phyloP scores from a whole-genome alignment of 108 stramenopile species.

The Stephanodiscus minutulus region DNA sequence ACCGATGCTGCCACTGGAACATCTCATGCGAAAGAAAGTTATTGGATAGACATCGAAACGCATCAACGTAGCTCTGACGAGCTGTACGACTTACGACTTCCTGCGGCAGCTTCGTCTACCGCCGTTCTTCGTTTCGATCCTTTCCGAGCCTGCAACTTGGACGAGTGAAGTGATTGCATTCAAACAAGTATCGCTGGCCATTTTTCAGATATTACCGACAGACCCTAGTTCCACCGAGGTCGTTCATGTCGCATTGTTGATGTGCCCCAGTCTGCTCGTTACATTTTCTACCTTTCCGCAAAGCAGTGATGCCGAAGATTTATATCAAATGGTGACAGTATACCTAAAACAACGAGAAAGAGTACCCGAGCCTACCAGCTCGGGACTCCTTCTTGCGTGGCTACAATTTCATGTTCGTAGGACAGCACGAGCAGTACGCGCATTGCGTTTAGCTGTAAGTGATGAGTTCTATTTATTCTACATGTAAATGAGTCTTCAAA shows the following conservation, averaged over 20 bases:
- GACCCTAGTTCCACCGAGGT: slow-evolving; percentile 42
- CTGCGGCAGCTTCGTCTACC: slow-evolving; percentile 49
- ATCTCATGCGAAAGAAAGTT: slow-evolving; percentile 30
- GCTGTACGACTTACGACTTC: slow-evolving; percentile 45
- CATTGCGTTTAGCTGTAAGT: slow-evolving; percentile 38
- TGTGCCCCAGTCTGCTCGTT: slow-evolving; percentile 47
- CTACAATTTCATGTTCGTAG: slow-evolving; percentile 55
- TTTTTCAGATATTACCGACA: slow-evolving; percentile 53
- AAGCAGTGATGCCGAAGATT: slow-evolving; percentile 23
- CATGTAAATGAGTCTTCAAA: neutral
- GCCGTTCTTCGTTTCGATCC: slow-evolving; percentile 44
- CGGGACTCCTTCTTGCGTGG: slow-evolving; percentile 53
- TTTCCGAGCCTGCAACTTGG: slow-evolving; percentile 52
- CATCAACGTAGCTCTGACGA: slow-evolving; percentile 39
- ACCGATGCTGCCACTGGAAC: neutral
- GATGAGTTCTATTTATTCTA: neutral
- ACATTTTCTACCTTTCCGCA: slow-evolving; percentile 53
- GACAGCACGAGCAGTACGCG: slow-evolving; percentile 49
- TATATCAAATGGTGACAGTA: slow-evolving; percentile 34
- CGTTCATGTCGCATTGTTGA: slow-evolving; percentile 48
- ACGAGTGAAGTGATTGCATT: slow-evolving; percentile 53
- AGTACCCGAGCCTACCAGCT: slow-evolving; percentile 39
- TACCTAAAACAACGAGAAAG: slow-evolving; percentile 53
- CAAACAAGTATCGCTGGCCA: slow-evolving; percentile 34
- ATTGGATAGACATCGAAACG: slow-evolving; percentile 66